Evolutionary conservation across 2,329 filamentous ascomycete genomes (phyloP).

Genomic region (Diaporthe longicolla): DNA sequence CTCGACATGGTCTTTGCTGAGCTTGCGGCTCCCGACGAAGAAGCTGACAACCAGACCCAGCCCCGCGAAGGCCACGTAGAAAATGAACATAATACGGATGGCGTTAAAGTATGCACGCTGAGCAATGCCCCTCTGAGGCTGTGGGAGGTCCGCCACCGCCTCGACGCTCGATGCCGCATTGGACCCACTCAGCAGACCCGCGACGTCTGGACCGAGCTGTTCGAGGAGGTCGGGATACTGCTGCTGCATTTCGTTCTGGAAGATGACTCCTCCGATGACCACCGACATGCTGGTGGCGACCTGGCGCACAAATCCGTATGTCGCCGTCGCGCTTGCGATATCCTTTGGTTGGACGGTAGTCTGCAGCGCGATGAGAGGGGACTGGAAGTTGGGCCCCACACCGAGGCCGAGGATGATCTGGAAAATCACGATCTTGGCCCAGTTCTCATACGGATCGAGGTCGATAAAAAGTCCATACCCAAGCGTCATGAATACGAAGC

Average conservation of each 20-base stretch:
- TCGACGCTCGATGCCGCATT: constrained; percentile 73
- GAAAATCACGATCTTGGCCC: constrained; percentile 64
- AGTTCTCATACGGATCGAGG: constrained; percentile 65
- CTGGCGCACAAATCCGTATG: constrained; percentile 72
- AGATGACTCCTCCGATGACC: constrained; percentile 66
- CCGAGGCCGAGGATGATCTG: constrained; percentile 73
- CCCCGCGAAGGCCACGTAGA: constrained; percentile 66
- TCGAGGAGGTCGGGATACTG: constrained; percentile 50
- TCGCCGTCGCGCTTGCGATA: constrained; percentile 74
- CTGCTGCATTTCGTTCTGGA: constrained; percentile 57
- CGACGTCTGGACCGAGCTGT: constrained; percentile 56
- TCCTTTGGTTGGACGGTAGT: constrained; percentile 71
- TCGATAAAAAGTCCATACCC: constrained; percentile 71
- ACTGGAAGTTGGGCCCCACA: constrained; percentile 74
- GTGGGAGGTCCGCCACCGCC: constrained; percentile 66
- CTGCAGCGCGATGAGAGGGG: constrained; percentile 75
- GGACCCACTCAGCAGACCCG: constrained; percentile 68
- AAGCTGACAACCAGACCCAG: constrained; percentile 63
- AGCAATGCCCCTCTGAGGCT: constrained; percentile 59
- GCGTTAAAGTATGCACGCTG: constrained; percentile 64
- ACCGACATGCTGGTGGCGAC: constrained; percentile 70
- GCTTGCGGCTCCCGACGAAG: constrained; percentile 62
- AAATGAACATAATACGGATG: constrained; percentile 70
- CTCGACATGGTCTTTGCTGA: constrained; percentile 70
- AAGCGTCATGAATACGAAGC: constrained; percentile 68